phyloP scores from a whole-genome alignment of 176 grass and related monocot genomes.

The Secale cereale region DNA sequence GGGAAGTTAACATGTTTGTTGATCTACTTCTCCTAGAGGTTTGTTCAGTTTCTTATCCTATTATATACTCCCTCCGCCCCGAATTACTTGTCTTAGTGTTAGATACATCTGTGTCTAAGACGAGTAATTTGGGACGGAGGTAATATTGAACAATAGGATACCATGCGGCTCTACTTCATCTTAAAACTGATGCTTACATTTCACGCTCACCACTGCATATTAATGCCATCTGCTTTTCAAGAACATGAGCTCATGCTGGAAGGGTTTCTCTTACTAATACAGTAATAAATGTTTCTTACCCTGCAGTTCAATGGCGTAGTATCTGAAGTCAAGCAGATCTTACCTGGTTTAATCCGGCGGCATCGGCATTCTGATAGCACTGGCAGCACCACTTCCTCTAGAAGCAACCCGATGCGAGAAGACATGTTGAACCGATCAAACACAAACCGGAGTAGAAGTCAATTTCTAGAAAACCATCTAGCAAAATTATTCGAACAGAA shows the following conservation, averaged over 20 bases:
- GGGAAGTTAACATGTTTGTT: constrained; percentile 99
- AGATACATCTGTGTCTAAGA: too few species aligned
- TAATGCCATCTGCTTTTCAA: background rate
- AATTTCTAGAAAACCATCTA: constrained; percentile 98
- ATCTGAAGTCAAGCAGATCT: constrained; percentile 80
- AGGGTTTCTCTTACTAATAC: background rate
- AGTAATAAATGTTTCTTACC: constrained; percentile 11
- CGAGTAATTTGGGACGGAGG: too few species aligned
- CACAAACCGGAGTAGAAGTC: constrained; percentile 75
- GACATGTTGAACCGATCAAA: constrained; percentile 76
- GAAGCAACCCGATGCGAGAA: constrained; percentile 84
- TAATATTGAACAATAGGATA: background rate
- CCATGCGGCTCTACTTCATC: background rate
- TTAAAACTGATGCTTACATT: background rate
- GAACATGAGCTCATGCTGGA: constrained; percentile 6
- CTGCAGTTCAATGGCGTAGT: constrained; percentile 79
- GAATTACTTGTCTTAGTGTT: too few species aligned
- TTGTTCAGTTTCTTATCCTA: constrained; percentile 17
- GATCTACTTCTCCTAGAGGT: constrained; percentile 99
- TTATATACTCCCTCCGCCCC: background rate
- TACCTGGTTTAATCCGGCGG: constrained; percentile 80
- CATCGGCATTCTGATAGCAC: constrained; percentile 91
- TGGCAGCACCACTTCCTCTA: constrained; percentile 88
- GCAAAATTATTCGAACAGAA: constrained; percentile 99
- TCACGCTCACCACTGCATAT: background rate